phyloP scores from a whole-genome alignment of 768 basidiomycete genomes.

The Boletus rubroflammeus region DNA sequence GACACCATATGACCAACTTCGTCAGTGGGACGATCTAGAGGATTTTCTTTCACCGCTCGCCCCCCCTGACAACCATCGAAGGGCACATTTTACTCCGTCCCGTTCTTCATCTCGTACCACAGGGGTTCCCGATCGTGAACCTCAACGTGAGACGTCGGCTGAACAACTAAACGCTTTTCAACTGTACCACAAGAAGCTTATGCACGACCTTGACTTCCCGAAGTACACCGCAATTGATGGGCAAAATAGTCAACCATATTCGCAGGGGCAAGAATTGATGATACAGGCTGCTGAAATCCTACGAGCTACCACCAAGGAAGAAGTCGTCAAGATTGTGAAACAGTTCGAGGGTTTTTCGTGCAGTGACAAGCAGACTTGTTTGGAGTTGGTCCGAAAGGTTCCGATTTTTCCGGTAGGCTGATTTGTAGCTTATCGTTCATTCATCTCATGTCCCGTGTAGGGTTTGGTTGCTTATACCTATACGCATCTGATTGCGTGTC shows the following conservation, averaged over 20 bases:
- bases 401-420: conserved; percentile 26
- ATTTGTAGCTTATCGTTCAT: background rate
- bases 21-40: background rate
- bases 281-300: conserved; percentile 6
- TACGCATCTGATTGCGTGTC: conserved; percentile 23
- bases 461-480: conserved; percentile 29
- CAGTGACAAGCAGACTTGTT: conserved; percentile 9
- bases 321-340: conserved; percentile 18
- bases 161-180: conserved; percentile 12
- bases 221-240: conserved; percentile 24
- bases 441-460: conserved; percentile 12
- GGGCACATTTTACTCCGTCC: background rate
- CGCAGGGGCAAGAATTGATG: background rate
- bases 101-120: background rate
- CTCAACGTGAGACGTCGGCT: background rate
- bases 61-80: background rate
- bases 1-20: background rate
- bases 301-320: conserved; percentile 11
- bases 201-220: background rate
- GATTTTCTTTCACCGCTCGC: background rate
- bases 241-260: background rate
- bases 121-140: background rate
- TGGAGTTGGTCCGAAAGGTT: conserved; percentile 8
- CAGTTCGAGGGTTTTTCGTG: conserved; percentile 12
- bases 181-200: conserved; percentile 7